Evolutionary conservation across 164 flowering plant species (phyloP).

Genomic region (Magnolia sinica): DNA sequence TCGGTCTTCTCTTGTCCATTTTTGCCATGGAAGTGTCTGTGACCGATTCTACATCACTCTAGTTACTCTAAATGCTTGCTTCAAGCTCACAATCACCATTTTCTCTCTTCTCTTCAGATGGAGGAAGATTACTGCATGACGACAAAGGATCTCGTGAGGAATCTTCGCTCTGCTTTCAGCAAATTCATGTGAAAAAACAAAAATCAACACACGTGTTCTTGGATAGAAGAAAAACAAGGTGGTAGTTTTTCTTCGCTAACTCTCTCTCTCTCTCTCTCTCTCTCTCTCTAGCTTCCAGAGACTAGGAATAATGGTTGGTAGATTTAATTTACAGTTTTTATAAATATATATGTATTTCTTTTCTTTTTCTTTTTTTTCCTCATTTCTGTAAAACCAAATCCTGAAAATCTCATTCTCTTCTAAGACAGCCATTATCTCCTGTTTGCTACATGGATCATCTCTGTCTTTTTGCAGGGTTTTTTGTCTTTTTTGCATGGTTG

Average conservation of each 20-base stretch:
- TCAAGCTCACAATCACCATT: background rate
- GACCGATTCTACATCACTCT: too few relatives aligned
- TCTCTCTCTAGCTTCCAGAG: conserved; percentile 15
- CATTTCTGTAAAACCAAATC: conserved; percentile 11
- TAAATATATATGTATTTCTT: background rate
- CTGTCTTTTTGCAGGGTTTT: background rate
- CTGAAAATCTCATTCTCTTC: background rate
- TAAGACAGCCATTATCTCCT: background rate
- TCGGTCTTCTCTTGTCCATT: too few relatives aligned
- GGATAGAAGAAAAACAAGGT: conserved; percentile 1
- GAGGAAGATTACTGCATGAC: conserved; percentile 44
- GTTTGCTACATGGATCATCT: conserved; percentile 14
- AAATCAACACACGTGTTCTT: background rate
- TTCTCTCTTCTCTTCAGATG: conserved; percentile 48
- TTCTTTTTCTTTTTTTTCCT: background rate
- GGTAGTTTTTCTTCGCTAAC: background rate
- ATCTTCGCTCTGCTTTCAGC: conserved; percentile 24
- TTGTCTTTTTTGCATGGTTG: conserved; percentile 25
- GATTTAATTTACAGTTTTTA: background rate
- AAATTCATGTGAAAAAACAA: conserved; percentile 16
- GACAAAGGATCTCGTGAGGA: conserved; percentile 55
- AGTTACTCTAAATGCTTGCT: background rate
- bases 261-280: conserved; percentile 1
- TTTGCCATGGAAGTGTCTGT: too few relatives aligned
- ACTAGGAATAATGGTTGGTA: conserved; percentile 7